A percentile compares a stretch with the other conserved stretches of the same genome.
Evolutionary conservation across 208 protist genomes (phyloP).

Genomic region (Acanthamoeba polyphaga): DNA sequence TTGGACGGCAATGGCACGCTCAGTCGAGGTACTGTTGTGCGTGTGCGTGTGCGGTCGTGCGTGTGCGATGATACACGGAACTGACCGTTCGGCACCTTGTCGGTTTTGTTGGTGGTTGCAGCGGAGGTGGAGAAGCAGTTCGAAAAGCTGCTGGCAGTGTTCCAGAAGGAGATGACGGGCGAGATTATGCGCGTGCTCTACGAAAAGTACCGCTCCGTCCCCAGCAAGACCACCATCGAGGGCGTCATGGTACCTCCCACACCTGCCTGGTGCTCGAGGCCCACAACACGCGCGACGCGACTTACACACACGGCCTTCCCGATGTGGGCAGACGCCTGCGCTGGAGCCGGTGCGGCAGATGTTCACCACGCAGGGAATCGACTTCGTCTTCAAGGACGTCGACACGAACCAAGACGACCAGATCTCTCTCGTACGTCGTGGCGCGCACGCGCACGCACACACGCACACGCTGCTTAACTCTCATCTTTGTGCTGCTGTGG

Average conservation of each 20-base stretch:
- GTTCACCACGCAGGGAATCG: slow-evolving; percentile 24
- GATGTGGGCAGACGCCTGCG: not conserved
- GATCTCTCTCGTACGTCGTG: not conserved
- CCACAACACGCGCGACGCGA: too few relatives aligned
- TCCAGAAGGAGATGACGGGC: slow-evolving; percentile 17
- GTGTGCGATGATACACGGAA: too few relatives aligned
- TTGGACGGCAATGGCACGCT: not conserved
- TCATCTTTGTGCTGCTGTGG: not conserved
- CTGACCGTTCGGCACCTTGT: not conserved
- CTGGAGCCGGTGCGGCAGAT: not conserved
- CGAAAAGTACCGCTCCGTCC: slow-evolving; percentile 16
- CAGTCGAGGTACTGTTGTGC: not conserved
- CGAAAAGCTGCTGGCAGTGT: slow-evolving; percentile 2
- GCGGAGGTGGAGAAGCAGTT: slow-evolving; percentile 5
- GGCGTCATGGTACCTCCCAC: slow-evolving; percentile 18
- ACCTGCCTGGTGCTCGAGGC: too few relatives aligned
- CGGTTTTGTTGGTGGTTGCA: not conserved
- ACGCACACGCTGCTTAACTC: not conserved
- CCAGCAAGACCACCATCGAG: not conserved
- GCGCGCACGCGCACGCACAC: not conserved
- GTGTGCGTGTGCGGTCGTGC: too few relatives aligned
- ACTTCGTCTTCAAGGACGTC: slow-evolving; percentile 27
- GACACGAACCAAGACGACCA: not conserved
- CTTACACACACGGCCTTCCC: not conserved
- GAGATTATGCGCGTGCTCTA: slow-evolving; percentile 42